These are phyloP conservation scores for Colletotrichum falcatum DNA, from an alignment of 2,329 filamentous ascomycete genomes.

Conservation along the genomic window DNA sequence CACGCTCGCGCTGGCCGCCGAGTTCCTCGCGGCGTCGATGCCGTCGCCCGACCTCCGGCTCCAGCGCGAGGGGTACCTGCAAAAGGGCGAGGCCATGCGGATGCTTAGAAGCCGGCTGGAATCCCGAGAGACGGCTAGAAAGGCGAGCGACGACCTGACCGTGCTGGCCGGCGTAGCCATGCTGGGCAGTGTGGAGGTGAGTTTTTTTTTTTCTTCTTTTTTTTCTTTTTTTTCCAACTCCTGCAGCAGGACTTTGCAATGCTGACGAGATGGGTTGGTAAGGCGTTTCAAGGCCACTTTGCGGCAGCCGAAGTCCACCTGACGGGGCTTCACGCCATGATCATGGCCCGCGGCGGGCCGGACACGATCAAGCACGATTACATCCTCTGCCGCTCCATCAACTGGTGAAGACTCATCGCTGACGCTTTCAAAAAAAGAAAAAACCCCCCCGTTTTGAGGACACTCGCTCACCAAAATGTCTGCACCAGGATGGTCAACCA, in stretches of 20 bases:
- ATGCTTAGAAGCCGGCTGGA: slow-evolving; percentile 31
- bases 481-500: slow-evolving; percentile 36
- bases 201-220: neutral
- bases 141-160: slow-evolving; percentile 25
- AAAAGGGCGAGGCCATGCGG: slow-evolving; percentile 41
- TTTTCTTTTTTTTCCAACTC: no score
- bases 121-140: slow-evolving; percentile 1
- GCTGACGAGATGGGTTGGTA: neutral
- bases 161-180: slow-evolving; percentile 37
- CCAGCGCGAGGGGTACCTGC: slow-evolving; percentile 36
- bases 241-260: neutral
- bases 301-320: slow-evolving; percentile 37
- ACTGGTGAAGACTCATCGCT: slow-evolving; percentile 28
- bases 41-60: slow-evolving; percentile 33
- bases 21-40: slow-evolving; percentile 34
- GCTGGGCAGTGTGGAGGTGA: slow-evolving; percentile 39
- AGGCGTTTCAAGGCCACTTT: slow-evolving; percentile 42
- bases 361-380: slow-evolving; percentile 40
- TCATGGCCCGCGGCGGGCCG: slow-evolving; percentile 36
- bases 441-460: neutral
- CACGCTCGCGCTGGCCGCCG: slow-evolving; percentile 39
- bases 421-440: neutral
- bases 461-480: slow-evolving; percentile 7
- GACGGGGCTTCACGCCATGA: slow-evolving; percentile 38
- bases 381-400: slow-evolving; percentile 42